Conservation (phyloP, 495 filamentous ascomycete species). For the Tuber indicum region DNA sequence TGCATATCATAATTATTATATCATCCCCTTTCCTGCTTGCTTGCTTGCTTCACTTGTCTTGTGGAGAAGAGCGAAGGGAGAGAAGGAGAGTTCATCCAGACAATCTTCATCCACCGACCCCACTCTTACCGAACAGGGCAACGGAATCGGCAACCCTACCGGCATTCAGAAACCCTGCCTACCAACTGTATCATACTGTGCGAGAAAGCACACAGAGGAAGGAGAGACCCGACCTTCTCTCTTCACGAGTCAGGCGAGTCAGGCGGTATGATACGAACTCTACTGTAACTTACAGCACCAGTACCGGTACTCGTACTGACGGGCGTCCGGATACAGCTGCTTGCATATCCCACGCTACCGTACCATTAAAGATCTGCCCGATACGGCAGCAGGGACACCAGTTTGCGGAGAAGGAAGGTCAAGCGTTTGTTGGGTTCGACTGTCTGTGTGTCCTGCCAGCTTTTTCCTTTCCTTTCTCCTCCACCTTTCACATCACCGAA, state of each 20-base stretch:
- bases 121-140: not conserved
- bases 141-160: not conserved
- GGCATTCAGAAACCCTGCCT: not conserved
- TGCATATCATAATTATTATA: constrained; percentile 26
- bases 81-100: not conserved
- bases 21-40: not conserved
- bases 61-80: not conserved
- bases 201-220: not conserved
- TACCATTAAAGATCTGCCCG: not conserved
- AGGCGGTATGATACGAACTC: not conserved
- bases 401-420: not conserved
- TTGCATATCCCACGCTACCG: not conserved
- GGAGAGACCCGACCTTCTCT: not conserved
- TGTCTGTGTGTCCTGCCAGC: not conserved
- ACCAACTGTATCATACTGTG: not conserved
- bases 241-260: not conserved
- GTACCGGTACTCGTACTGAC: not conserved
- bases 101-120: not conserved
- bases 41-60: not conserved
- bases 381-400: not conserved
- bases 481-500: not conserved
- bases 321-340: not conserved
- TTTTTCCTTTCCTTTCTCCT: not conserved
- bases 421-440: not conserved
- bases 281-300: not conserved